Conservation (phyloP, 768 basidiomycete genomes). For the Termitomyces sp. region DNA sequence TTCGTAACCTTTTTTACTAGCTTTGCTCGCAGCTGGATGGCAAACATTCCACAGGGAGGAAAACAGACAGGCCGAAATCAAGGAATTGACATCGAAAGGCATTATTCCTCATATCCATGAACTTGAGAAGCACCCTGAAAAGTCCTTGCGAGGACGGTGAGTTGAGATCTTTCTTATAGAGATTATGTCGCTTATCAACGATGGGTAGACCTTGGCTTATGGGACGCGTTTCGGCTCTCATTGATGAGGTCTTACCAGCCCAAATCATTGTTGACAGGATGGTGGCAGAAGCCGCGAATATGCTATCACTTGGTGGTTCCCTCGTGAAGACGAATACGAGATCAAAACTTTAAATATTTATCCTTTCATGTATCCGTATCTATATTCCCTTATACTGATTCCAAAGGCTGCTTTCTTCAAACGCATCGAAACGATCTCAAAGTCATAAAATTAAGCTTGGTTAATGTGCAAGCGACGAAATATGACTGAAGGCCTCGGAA, state of each 20-base stretch:
- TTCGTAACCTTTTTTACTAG: conserved; percentile 24
- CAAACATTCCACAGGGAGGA: conserved; percentile 47
- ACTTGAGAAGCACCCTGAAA: conserved; percentile 76
- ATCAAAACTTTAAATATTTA: conserved; percentile 40
- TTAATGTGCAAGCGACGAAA: too few species aligned
- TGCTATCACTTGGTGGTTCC: conserved; percentile 28
- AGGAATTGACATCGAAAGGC: conserved; percentile 77
- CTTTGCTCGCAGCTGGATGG: neutral
- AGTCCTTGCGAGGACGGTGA: conserved; percentile 50
- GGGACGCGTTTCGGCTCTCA: conserved; percentile 72
- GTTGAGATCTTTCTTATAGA: neutral
- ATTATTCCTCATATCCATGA: conserved; percentile 71
- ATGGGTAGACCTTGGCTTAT: conserved; percentile 59
- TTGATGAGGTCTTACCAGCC: conserved; percentile 75
- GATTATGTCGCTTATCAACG: neutral
- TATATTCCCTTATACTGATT: neutral
- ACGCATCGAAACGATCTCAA: too few species aligned
- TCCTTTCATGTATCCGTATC: neutral
- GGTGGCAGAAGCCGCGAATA: conserved; percentile 37
- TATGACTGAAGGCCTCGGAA: too few species aligned
- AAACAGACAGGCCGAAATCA: conserved; percentile 77
- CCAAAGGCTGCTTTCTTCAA: neutral
- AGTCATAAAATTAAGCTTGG: too few species aligned
- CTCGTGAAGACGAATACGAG: conserved; percentile 31
- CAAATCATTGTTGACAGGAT: conserved; percentile 80